phyloP scores from a whole-genome alignment of 257 asterid species.

The Penstemon newberryi region DNA sequence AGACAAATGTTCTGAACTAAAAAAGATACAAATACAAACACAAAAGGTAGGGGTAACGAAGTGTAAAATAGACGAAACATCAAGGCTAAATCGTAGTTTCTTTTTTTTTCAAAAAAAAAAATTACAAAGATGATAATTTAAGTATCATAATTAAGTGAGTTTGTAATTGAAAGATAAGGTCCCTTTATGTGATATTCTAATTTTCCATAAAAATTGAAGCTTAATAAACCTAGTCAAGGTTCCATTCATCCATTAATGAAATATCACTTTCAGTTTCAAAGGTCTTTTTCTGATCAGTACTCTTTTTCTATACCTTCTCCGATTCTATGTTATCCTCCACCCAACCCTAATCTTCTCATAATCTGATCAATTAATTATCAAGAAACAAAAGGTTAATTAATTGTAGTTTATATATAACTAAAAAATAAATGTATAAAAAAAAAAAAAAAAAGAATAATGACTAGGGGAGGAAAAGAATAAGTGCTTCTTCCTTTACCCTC shows the following conservation, averaged over 20 bases:
- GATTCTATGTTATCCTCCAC: conserved; percentile 12
- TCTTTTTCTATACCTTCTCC: conserved; percentile 9
- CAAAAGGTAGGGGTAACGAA: too few relatives aligned
- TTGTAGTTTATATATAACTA: conserved; percentile 11
- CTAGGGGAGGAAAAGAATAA: conserved; percentile 17
- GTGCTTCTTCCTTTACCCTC: conserved; percentile 27
- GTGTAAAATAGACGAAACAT: too few relatives aligned
- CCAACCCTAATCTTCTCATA: conserved; percentile 25
- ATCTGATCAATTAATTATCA: not conserved
- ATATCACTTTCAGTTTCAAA: conserved; percentile 46
- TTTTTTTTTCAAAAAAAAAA: too few relatives aligned
- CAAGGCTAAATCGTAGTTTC: too few relatives aligned
- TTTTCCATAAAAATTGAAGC: conserved; percentile 27
- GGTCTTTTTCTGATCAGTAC: conserved; percentile 47
- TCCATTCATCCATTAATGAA: conserved; percentile 42
- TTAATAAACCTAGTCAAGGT: conserved; percentile 50
- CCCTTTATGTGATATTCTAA: conserved; percentile 30
- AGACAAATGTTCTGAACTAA: too few relatives aligned
- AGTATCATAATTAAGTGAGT: not conserved
- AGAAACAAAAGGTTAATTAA: not conserved
- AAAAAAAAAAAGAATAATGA: conserved; percentile 20
- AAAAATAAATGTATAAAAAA: not conserved
- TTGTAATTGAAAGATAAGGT: conserved; percentile 2
- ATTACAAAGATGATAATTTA: too few relatives aligned
- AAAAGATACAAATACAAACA: too few relatives aligned